phyloP scores from a whole-genome alignment of 2,329 filamentous ascomycete genomes.

The Gaeumannomyces tritici region DNA sequence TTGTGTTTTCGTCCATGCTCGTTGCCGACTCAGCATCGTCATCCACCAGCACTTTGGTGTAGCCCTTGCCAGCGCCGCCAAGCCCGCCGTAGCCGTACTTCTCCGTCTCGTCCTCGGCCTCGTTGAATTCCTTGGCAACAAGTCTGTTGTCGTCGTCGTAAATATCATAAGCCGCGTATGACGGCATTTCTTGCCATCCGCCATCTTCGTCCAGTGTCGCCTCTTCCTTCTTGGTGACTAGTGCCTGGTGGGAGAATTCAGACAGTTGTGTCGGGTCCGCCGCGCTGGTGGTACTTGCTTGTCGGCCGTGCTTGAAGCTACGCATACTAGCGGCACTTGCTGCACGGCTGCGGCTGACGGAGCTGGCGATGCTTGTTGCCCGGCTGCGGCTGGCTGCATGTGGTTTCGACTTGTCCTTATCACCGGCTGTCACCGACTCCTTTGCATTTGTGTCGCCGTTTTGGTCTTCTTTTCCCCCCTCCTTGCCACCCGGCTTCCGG shows the following conservation, averaged over 20 bases:
- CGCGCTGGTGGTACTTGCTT: conserved; percentile 24
- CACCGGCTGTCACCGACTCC: background rate
- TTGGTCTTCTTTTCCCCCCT: background rate
- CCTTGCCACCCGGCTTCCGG: background rate
- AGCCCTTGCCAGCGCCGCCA: conserved; percentile 87
- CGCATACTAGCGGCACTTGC: conserved; percentile 19
- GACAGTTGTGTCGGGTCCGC: conserved; percentile 39
- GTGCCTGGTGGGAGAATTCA: conserved; percentile 85
- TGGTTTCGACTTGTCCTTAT: background rate
- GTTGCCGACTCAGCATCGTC: conserved; percentile 91
- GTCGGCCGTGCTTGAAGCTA: conserved; percentile 14
- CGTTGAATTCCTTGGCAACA: conserved; percentile 68
- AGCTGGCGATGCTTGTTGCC: conserved; percentile 23
- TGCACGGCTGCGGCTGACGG: conserved; percentile 17
- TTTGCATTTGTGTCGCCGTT: background rate
- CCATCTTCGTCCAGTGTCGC: conserved; percentile 52
- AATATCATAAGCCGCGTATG: conserved; percentile 84
- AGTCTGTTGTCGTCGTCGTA: conserved; percentile 91
- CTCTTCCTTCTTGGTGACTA: conserved; percentile 48
- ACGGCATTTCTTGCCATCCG: conserved; percentile 89
- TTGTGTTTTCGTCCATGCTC: conserved; percentile 94
- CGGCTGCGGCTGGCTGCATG: conserved; percentile 12
- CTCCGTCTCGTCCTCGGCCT: conserved; percentile 60
- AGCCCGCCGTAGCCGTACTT: conserved; percentile 63
- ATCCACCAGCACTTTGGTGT: conserved; percentile 89